phyloP scores from a whole-genome alignment of 2,329 filamentous ascomycete genomes.

The Sarocladiaceae sp. region DNA sequence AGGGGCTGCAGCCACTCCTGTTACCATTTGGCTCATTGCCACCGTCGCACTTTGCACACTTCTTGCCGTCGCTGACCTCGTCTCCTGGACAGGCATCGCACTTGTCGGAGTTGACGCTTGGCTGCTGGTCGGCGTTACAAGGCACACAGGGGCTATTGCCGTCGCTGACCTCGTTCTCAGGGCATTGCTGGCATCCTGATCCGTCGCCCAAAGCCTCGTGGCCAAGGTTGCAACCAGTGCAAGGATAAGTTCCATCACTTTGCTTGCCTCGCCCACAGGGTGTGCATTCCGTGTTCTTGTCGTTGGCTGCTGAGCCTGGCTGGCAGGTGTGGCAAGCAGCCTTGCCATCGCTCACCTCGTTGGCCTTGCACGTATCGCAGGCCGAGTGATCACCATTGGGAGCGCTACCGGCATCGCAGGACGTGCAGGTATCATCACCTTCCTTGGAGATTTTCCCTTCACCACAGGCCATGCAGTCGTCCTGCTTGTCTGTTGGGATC shows the following conservation, averaged over 20 bases:
- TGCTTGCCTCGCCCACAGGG: background rate
- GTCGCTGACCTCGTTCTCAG: background rate
- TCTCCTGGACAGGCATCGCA: background rate
- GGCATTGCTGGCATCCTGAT: background rate
- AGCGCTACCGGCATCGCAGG: background rate
- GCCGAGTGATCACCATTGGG: background rate
- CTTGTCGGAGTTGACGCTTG: background rate
- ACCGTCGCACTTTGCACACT: background rate
- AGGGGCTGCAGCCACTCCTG: background rate
- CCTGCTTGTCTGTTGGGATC: background rate
- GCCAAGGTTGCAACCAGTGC: background rate
- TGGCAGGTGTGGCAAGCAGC: background rate
- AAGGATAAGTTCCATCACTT: background rate
- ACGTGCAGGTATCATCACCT: slow-evolving; percentile 2
- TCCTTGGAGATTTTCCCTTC: background rate
- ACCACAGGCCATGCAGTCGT: background rate
- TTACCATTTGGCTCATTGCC: background rate
- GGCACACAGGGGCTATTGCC: background rate
- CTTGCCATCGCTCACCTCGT: slow-evolving; percentile 1
- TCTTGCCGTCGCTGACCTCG: background rate
- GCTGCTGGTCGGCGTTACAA: background rate
- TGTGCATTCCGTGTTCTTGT: background rate
- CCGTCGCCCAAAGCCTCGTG: background rate
- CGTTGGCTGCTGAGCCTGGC: background rate
- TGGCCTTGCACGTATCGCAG: background rate